Evolutionary conservation across 208 protist genomes (phyloP).

Genomic region (Wallacemonas sp.): DNA sequence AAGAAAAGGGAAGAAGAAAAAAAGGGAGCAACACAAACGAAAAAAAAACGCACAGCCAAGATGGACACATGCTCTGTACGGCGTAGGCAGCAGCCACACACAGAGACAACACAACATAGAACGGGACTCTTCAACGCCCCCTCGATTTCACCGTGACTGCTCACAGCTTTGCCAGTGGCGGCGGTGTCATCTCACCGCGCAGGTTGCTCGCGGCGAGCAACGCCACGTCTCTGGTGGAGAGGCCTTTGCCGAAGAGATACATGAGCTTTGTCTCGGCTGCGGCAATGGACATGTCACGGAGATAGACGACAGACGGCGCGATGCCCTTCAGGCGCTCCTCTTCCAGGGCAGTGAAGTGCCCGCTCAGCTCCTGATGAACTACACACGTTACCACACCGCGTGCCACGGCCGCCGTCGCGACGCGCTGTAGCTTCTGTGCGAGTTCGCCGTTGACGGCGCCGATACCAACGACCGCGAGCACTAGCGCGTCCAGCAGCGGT

Average conservation of each 20-base stretch:
- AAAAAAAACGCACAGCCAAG: conserved; percentile 4
- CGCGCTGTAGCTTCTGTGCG: conserved; percentile 27
- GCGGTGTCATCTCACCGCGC: conserved; percentile 59
- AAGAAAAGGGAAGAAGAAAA: neutral
- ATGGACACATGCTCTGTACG: neutral
- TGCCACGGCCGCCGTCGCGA: conserved; percentile 22
- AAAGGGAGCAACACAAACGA: neutral
- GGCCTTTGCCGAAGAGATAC: conserved; percentile 75
- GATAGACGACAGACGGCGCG: conserved; percentile 35
- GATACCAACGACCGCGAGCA: conserved; percentile 55
- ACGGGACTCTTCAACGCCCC: too few relatives aligned
- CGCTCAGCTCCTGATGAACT: conserved; percentile 31
- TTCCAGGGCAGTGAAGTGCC: conserved; percentile 32
- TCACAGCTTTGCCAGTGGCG: conserved; percentile 2
- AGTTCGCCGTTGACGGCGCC: conserved; percentile 21
- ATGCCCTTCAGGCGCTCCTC: conserved; percentile 33
- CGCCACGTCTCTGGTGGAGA: conserved; percentile 29
- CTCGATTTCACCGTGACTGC: too few relatives aligned
- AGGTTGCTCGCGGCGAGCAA: conserved; percentile 49
- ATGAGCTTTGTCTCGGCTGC: conserved; percentile 71
- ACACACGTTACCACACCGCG: conserved; percentile 39
- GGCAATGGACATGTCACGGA: conserved; percentile 50
- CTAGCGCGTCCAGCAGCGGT: conserved; percentile 41
- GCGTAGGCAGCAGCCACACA: neutral
- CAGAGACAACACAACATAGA: too few relatives aligned